Evolutionary conservation across 441 rosid genomes (phyloP).

Genomic region (Rhodomyrtus psidioides): DNA sequence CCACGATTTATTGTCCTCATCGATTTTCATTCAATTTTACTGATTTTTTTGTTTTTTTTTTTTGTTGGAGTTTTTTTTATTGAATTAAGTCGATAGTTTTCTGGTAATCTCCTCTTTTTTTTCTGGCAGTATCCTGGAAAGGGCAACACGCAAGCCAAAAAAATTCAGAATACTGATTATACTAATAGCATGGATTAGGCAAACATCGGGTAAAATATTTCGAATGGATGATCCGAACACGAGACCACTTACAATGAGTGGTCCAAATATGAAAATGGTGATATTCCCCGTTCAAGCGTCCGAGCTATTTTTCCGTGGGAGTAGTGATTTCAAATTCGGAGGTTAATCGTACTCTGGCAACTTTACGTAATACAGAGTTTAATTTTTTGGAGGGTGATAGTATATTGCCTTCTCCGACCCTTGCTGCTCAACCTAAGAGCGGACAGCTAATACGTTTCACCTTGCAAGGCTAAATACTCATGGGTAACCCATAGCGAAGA

Average conservation of each 20-base stretch:
- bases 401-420: too few species aligned
- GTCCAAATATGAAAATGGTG: background rate
- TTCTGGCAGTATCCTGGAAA: background rate
- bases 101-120: background rate
- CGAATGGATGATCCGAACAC: fast-evolving
- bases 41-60: too few species aligned
- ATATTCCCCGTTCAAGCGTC: fast-evolving
- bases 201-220: background rate
- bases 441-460: too few species aligned
- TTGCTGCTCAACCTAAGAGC: too few species aligned
- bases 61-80: background rate
- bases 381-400: too few species aligned
- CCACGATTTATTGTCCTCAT: background rate
- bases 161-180: background rate
- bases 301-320: too few species aligned
- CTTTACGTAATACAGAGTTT: too few species aligned
- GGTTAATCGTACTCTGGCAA: too few species aligned
- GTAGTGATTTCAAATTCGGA: too few species aligned
- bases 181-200: background rate
- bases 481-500: too few species aligned
- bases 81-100: too few species aligned
- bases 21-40: background rate
- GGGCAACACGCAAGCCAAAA: background rate
- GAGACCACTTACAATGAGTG: background rate
- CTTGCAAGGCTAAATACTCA: too few species aligned